Base-by-base conservation (phyloP, 1,284 basidiomycete species). In the Malassezia sp. region DNA sequence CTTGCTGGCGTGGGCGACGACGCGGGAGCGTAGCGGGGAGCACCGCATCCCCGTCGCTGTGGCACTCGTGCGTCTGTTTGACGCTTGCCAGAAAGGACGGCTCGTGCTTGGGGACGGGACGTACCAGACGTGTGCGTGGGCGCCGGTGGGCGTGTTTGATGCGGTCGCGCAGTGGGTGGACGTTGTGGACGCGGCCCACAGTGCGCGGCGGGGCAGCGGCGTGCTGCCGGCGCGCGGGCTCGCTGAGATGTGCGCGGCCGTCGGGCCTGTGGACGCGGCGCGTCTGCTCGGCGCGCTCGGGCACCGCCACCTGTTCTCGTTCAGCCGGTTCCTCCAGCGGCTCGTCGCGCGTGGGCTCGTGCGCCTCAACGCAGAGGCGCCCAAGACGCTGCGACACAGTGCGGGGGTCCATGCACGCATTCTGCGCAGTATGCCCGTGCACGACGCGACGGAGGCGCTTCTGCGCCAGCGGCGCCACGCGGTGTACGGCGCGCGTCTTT, bases 311-410 rank as follows among this genome's bases (percentile, higher is more conserved):
- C 68, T 88, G 17, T 90, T 91, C 67, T 84, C 82, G 1, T 91
- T 86, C 61, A 75, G 80, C n/a, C 76, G 77, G 31, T 93, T 90
- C 62, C 77, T 91, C 23, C 84, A 88, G 61, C 78, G 83, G 21
- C 75, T 93, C 18, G 81, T 90, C 45, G 84, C 86, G 1, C 77
- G 84, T 20, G 84, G 85, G 5, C 50, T 42, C 43, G n/a, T 50
- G 34, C 37, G 42, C 15, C n/a, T 29, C 22, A 23, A 14, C 11
- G 9, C 15, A 26, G 48, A 45, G 2, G 32, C 28, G 28, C 33
- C 17, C 12, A 33, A 30, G 21, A 38, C 38, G 26, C 30, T n/a
- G 24, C 40, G 34, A 12, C 34, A 27, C 20, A 17, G n/a, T 11
- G 48, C 50, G 18, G 53, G 49, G 2, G 26, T 65, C 23, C 62